Base-by-base conservation (phyloP, 164 flowering plant genomes). In the Magnolia sinica region DNA sequence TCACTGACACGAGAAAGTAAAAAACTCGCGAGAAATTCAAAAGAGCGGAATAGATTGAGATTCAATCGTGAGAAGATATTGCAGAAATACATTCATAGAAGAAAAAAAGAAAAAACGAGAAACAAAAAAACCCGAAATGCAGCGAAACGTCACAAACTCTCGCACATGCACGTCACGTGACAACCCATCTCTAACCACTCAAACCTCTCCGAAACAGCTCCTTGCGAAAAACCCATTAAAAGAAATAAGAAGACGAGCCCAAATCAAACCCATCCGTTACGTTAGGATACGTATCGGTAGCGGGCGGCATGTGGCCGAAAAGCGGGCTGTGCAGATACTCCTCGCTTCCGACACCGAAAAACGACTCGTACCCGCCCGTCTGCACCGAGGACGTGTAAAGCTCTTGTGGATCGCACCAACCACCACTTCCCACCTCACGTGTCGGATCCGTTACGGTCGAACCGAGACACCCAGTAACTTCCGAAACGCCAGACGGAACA, bases 271-370 rank as follows among this genome's bases (percentile, higher is more conserved):
- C 74, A 23, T 82, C 79, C 10, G 81, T 8, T 3, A 82, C 70
- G 8, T 59, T 51, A 24, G 80, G 52, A 29, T 7, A 22, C 37
- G 76, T 23, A 19, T 80, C 81, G 7, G 82, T 68, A 24, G 76
- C 85, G 3, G 81, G 69, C 4, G 85, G 85, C 85, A 80, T 83
- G 10, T 64, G 72, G 1, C 85, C 81, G 69, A 80, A 80, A 51
- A 83, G 79, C 6, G 83, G 85, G 73, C 83, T 83, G 71, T 83
- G 82, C 72, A 78, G 75, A 45, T 52, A 80, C 51, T 69, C 76
- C 24, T 77, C 73, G 2, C 74, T 18, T 45, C 82, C 79, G 27
- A 10, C n/a, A 7, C 68, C 50, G 51, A 71, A 71, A 27, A 22
- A 52, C 27, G 77, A 23, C 1, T 71, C 81, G 49, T 50, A 58